Evolutionary conservation across 106 monocot species (phyloP), one percentile per base, ranked within the genome.

Genomic region (Dioscorea alata): DNA sequence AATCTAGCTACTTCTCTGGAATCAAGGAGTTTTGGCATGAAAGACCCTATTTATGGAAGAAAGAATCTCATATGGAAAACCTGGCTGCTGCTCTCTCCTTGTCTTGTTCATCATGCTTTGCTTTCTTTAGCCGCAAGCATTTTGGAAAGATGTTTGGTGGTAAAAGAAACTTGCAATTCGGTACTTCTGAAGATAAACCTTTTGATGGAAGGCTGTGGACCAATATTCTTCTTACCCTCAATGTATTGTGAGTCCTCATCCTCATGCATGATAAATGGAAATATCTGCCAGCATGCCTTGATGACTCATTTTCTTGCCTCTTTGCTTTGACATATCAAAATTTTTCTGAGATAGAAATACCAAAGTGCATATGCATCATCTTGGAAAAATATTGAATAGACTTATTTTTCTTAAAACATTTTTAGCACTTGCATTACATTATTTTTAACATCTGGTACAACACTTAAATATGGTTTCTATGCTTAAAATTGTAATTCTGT

Each of bases 151-250:
- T 18, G 35, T 48, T 49, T 51, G 22, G 50, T 8, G 71, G 49
- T 34, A 77, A 69, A 14, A 56, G 71, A 14, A 78, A 69, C 42
- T 64, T 23, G 23, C 82, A 67, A 14, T 53, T 72, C 50, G 63
- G 66, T 51, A 13, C 35, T 34, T 65, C 77, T 57, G n/a, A 33
- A 58, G 72, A 72, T 59, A 77, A 73, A 34, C 21, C 53, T 52
- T 71, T 60, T 4, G 48, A 79, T 35, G 63, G 72, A 51, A 89
- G 89, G 68, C 53, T 63, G 21, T 89, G 89, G 80, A 89, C 85
- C n/a, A 85, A 85, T 74, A 67, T 78, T 60, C 69, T 89, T 80
- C 77, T 89, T 13, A 72, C 75, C 13, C 50, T 85, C 68, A 89
- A 89, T 74, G 56, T 85, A 33, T 18, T 89, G 89, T 89, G 56